Conservation (phyloP, 345 rosid species). For the Jatropha curcas region DNA sequence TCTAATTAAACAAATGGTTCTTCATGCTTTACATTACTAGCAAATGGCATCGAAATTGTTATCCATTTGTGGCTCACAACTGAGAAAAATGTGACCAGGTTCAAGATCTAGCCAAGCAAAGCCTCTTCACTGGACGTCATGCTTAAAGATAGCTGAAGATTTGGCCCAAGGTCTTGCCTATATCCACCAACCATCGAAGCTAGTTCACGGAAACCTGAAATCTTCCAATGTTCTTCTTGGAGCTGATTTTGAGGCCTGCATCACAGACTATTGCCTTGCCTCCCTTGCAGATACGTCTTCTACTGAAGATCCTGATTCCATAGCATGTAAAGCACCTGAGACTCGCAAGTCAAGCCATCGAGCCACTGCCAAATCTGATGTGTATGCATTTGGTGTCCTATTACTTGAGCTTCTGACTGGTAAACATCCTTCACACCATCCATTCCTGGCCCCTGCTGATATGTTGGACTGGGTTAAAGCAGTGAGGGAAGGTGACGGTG, state of each 20-base stretch:
- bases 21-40: not conserved
- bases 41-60: not conserved
- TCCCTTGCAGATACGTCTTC: slow-evolving; percentile 59
- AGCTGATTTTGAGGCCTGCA: slow-evolving; percentile 86
- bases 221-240: slow-evolving; percentile 88
- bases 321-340: slow-evolving; percentile 79
- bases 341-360: slow-evolving; percentile 58
- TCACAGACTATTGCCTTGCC: slow-evolving; percentile 80
- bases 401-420: slow-evolving; percentile 85
- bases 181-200: slow-evolving; percentile 79
- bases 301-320: slow-evolving; percentile 63
- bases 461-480: slow-evolving; percentile 83
- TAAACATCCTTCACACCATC: slow-evolving; percentile 75
- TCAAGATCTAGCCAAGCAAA: slow-evolving; percentile 82
- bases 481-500: slow-evolving; percentile 57
- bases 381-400: slow-evolving; percentile 81
- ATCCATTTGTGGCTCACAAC: slow-evolving; percentile 1
- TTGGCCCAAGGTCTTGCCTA: slow-evolving; percentile 85
- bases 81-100: slow-evolving; percentile 45
- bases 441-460: slow-evolving; percentile 70
- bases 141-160: slow-evolving; percentile 97
- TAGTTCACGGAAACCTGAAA: slow-evolving; percentile 85
- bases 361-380: slow-evolving; percentile 70
- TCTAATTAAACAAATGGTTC: not conserved
- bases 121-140: slow-evolving; percentile 96